phyloP scores from a whole-genome alignment of 2,329 filamentous ascomycete genomes.

The Cladosporium austrohemisphaericum region DNA sequence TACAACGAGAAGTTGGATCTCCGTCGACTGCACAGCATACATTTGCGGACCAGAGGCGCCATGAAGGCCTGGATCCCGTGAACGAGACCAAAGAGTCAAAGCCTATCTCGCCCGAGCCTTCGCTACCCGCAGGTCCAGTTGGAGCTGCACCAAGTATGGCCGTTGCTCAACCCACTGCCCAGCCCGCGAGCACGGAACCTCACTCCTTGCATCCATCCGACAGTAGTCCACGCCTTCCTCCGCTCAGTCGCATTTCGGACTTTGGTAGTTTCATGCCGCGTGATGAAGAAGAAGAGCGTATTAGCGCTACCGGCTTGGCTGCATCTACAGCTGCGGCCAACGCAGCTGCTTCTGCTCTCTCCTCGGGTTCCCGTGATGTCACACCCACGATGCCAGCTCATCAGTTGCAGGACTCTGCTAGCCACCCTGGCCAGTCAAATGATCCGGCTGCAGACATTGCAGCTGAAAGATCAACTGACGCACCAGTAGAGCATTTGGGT shows the following conservation, averaged over 20 bases:
- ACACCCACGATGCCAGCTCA: not conserved
- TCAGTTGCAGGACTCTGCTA: not conserved
- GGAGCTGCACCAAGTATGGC: not conserved
- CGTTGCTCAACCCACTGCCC: not conserved
- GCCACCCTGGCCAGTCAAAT: not conserved
- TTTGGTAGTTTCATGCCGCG: constrained; percentile 35
- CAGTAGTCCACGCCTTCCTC: constrained; percentile 37
- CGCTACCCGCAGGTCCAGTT: not conserved
- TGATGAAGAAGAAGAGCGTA: constrained; percentile 11
- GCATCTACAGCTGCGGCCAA: constrained; percentile 7
- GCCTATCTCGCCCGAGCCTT: not conserved
- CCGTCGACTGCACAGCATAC: not conserved
- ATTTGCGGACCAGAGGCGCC: not conserved
- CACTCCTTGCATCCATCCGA: constrained; percentile 27
- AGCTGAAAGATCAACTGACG: constrained; percentile 1
- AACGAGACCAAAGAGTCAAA: constrained; percentile 12
- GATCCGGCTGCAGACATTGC: constrained; percentile 12
- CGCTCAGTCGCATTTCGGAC: constrained; percentile 42
- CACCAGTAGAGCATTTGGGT: constrained; percentile 9
- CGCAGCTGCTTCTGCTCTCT: constrained; percentile 1
- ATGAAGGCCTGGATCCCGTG: constrained; percentile 18
- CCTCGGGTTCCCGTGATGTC: constrained; percentile 2
- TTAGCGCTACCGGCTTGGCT: constrained; percentile 8
- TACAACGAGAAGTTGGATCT: constrained; percentile 20
- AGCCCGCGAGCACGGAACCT: not conserved